Evolutionary conservation across 306 rosid species (phyloP).

Genomic region (Sechiopsis laciniata): DNA sequence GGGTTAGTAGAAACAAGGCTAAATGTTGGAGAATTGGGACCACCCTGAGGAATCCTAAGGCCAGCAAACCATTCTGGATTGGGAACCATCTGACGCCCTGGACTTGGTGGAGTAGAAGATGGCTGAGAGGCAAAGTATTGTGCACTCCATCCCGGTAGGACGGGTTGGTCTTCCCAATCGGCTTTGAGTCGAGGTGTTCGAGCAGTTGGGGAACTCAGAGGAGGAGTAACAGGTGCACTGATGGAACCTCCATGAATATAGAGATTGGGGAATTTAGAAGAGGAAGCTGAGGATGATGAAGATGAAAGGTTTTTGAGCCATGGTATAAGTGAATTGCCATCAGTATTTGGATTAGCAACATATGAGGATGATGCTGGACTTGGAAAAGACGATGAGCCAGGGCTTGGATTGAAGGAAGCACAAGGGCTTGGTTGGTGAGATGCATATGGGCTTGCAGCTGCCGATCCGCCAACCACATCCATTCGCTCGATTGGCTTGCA

Average conservation of each 20-base stretch:
- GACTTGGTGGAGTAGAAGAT: conserved; percentile 84
- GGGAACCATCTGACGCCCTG: conserved; percentile 52
- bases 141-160: conserved; percentile 41
- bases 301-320: conserved; percentile 87
- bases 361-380: conserved; percentile 68
- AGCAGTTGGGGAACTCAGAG: conserved; percentile 82
- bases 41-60: conserved; percentile 54
- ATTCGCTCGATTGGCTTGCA: conserved; percentile 65
- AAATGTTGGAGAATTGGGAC: conserved; percentile 69
- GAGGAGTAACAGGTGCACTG: conserved; percentile 93
- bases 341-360: conserved; percentile 49
- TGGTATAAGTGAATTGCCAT: conserved; percentile 72
- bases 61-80: conserved; percentile 74
- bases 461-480: conserved; percentile 56
- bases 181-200: conserved; percentile 51
- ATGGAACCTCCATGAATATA: conserved; percentile 59
- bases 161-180: conserved; percentile 54
- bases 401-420: conserved; percentile 87
- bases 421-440: conserved; percentile 74
- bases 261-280: conserved; percentile 58
- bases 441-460: conserved; percentile 61
- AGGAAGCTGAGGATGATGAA: conserved; percentile 65
- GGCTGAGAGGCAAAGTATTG: conserved; percentile 55
- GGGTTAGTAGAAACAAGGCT: conserved; percentile 74
- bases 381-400: conserved; percentile 84